Evolutionary conservation across 805 yeast species (phyloP).

Genomic region (Peterozyma xylosa): DNA sequence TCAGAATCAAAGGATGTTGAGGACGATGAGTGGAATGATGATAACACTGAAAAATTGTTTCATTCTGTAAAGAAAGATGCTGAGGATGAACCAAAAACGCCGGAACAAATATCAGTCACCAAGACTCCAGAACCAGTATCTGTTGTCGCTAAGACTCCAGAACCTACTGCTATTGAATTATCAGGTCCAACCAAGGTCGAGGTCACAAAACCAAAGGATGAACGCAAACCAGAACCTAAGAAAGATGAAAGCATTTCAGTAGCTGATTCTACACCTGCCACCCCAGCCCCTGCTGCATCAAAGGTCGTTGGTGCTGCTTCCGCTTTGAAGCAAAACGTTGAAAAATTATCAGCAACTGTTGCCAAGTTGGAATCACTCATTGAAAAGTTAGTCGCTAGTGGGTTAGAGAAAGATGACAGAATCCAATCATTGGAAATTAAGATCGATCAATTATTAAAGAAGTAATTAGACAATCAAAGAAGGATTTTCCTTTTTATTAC

Average conservation of each 20-base stretch:
- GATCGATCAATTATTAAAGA: slow-evolving; percentile 44
- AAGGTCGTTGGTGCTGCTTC: slow-evolving; percentile 36
- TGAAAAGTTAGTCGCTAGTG: slow-evolving; percentile 39
- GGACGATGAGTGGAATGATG: slow-evolving; percentile 21
- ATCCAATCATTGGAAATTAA: slow-evolving; percentile 52
- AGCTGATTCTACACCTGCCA: slow-evolving; percentile 7
- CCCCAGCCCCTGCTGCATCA: slow-evolving; percentile 10
- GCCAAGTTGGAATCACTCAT: slow-evolving; percentile 50
- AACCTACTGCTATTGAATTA: not conserved
- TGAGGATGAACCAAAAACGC: slow-evolving; percentile 1
- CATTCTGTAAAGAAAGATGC: not conserved
- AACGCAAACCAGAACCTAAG: slow-evolving; percentile 7
- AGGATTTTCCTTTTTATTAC: too few relatives aligned
- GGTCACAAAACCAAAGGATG: not conserved
- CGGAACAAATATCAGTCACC: not conserved
- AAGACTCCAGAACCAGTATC: slow-evolving; percentile 6
- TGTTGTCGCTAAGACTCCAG: slow-evolving; percentile 6
- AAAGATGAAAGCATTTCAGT: slow-evolving; percentile 8
- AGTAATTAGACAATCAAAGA: slow-evolving; percentile 13
- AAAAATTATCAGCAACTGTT: slow-evolving; percentile 54
- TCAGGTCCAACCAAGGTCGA: slow-evolving; percentile 12
- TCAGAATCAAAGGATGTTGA: slow-evolving; percentile 11
- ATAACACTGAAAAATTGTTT: slow-evolving; percentile 4
- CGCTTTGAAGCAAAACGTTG: slow-evolving; percentile 67
- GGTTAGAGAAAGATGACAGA: slow-evolving; percentile 59